Evolutionary conservation across 805 yeast species (phyloP), one percentile per base, ranked within the genome.

Genomic region (Wickerhamiella hasegawae): DNA sequence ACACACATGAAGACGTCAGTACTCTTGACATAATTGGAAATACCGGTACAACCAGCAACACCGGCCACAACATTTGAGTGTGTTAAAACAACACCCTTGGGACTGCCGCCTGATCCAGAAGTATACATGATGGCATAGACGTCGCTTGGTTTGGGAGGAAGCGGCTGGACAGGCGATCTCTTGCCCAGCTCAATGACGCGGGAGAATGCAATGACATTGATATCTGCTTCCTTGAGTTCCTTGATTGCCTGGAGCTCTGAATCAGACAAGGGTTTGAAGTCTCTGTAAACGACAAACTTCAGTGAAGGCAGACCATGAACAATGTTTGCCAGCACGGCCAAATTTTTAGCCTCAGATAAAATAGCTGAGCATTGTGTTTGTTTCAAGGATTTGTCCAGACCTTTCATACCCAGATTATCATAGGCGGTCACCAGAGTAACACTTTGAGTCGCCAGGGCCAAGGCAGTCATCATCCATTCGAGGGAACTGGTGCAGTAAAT

Each of bases 401-500:
- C 60, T 27, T 43, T 44, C 16, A 37, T 33, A 23, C 53, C 50
- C 15, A 48, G 43, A 17, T 49, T 48, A 28, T 47, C 52, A 58
- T 90, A 90, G 25, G 98, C 97, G 12, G 98, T 90, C 27, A 85
- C 97, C 38, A 79, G 68, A 16, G 97, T 80, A 40, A 90, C 76
- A 34, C 69, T 60, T 58, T 84, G 94, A 35, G 84, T 63, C 46
- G 72, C 70, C 35, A 82, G 68, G 12, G 85, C 94, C 39, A 82
- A 55, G 45, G 73, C 87, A 23, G 81, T 69, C 60, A 81, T 79
- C 82, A 87, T 71, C 97, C 97, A 87, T 52, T 72, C 72, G 37
- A 71, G 76, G n/a, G 93, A 79, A 10, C 98, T 90, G 16, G 80
- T 57, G 18, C 94, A 95, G 59, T 76, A 90, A 36, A 87, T 68